These are phyloP conservation scores for Actinomucor elegans DNA, from an alignment of 371 early-diverging fungal species.

Conservation along the genomic window DNA sequence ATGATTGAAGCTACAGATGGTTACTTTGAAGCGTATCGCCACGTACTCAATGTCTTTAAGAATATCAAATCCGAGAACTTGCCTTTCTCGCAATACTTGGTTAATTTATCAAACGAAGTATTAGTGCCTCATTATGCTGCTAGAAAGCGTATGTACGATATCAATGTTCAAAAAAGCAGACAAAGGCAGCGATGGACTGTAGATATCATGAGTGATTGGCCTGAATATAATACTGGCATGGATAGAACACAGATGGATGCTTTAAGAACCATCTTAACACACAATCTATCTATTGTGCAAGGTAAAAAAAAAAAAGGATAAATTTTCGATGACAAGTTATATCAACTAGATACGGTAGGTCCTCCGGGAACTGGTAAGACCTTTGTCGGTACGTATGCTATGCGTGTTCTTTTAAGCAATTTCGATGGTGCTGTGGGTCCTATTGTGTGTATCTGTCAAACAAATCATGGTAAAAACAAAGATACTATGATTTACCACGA, in stretches of 20 bases:
- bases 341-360: slow-evolving; percentile 24
- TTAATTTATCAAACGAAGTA: slow-evolving; percentile 21
- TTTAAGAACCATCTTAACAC: slow-evolving; percentile 49
- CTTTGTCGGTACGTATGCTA: slow-evolving; percentile 64
- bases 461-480: slow-evolving; percentile 59
- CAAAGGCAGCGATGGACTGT: slow-evolving; percentile 22
- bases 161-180: slow-evolving; percentile 12
- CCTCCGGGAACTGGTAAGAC: slow-evolving; percentile 80
- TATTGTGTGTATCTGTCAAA: slow-evolving; percentile 68
- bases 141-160: slow-evolving; percentile 33
- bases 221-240: slow-evolving; percentile 34
- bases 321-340: neutral
- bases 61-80: slow-evolving; percentile 6
- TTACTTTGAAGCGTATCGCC: slow-evolving; percentile 61
- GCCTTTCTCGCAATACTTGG: slow-evolving; percentile 19
- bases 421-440: slow-evolving; percentile 41
- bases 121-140: slow-evolving; percentile 36
- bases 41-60: slow-evolving; percentile 27
- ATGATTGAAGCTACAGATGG: slow-evolving; percentile 52
- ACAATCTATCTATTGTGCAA: slow-evolving; percentile 57
- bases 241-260: slow-evolving; percentile 56
- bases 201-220: slow-evolving; percentile 35
- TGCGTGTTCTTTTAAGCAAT: slow-evolving; percentile 54
- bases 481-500: neutral
- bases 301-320: slow-evolving; percentile 24